Base-by-base conservation (phyloP, 2,329 filamentous ascomycete genomes). In the Cercospora sp. region DNA sequence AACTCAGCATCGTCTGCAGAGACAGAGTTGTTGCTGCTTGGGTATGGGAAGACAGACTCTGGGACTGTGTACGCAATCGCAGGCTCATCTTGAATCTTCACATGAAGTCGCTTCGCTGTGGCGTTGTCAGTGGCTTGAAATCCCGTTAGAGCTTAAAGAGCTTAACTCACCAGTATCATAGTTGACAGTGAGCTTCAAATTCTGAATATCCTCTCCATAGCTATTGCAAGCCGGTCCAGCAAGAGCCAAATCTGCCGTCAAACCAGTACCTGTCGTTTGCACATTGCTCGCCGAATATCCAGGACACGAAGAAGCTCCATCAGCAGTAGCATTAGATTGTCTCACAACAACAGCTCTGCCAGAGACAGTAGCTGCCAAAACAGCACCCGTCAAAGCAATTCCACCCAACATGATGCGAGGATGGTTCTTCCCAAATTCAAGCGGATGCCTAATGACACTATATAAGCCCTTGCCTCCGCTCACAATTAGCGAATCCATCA, bases 31-130 rank as follows among this genome's bases (percentile, higher is more conserved):
- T 77, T 74, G 4, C 76, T 75, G 13, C 72, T 72, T 0, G 90
- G 89, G 1, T 90, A 86, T 1, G 89, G 84, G n/a, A 93, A 81
- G 20, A 92, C 86, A 1, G 85, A 85, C 48, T 90, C 87, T 9
- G 91, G 91, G 1, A 94, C 86, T 75, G 93, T 90, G 74, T 91
- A 94, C 42, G 91, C 89, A 23, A 87, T 84, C 68, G 89, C 84
- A 20, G 81, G 86, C 6, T 85, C 83, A 77, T 94, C 91, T 70
- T 89, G 87, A 66, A 93, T 91, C 73, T 72, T 72, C 39, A 73
- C 87, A 75, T 92, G 91, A 3, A 93, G 84, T 18, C 90, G 88
- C 45, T 72, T 67, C 6, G 62, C 51, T 65, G 23, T 10, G 26
- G 23, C 26, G 26, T 58, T 31, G 13, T 58, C 53, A 58, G 53